A percentile compares a stretch with the other conserved stretches of the same genome.
Evolutionary conservation across 2,329 filamentous ascomycete genomes (phyloP).

Genomic region (Ascocoryne sarcoides): DNA sequence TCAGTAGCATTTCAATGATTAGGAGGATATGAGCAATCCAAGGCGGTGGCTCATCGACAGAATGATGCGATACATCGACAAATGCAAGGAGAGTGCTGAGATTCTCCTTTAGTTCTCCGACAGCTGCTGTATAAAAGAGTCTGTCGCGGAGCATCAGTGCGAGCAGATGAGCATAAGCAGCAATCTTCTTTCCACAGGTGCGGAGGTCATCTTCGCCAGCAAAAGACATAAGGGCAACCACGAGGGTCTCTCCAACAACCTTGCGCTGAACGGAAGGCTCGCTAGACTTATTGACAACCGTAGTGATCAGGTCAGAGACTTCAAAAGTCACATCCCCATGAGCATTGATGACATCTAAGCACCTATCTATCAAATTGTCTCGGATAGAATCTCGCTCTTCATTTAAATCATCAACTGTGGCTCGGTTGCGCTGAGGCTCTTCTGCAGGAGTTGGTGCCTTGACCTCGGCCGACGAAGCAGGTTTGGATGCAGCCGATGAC

Average conservation of each 20-base stretch:
- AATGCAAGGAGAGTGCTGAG: slow-evolving; percentile 71
- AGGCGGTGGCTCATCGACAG: slow-evolving; percentile 70
- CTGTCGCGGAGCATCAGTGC: slow-evolving; percentile 79
- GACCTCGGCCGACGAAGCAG: slow-evolving; percentile 3
- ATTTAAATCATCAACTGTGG: slow-evolving; percentile 73
- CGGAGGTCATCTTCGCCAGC: slow-evolving; percentile 48
- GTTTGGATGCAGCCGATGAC: not conserved
- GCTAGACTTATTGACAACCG: slow-evolving; percentile 53
- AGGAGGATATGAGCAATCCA: slow-evolving; percentile 90
- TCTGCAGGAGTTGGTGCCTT: slow-evolving; percentile 4
- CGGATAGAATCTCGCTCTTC: slow-evolving; percentile 64
- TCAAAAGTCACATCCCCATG: slow-evolving; percentile 88
- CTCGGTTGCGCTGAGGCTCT: slow-evolving; percentile 5
- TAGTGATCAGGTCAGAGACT: slow-evolving; percentile 74
- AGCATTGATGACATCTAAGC: slow-evolving; percentile 78
- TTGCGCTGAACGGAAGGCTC: slow-evolving; percentile 49
- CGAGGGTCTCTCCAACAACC: slow-evolving; percentile 74
- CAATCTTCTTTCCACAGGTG: slow-evolving; percentile 53
- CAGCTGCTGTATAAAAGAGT: slow-evolving; percentile 68
- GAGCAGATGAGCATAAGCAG: slow-evolving; percentile 85
- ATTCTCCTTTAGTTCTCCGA: slow-evolving; percentile 67
- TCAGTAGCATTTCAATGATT: slow-evolving; percentile 82
- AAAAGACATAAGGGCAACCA: slow-evolving; percentile 71
- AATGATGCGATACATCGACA: slow-evolving; percentile 60
- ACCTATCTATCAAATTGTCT: slow-evolving; percentile 75